phyloP scores from a whole-genome alignment of 192 early-diverging fungal genomes.

The Backusella mclennaniae region DNA sequence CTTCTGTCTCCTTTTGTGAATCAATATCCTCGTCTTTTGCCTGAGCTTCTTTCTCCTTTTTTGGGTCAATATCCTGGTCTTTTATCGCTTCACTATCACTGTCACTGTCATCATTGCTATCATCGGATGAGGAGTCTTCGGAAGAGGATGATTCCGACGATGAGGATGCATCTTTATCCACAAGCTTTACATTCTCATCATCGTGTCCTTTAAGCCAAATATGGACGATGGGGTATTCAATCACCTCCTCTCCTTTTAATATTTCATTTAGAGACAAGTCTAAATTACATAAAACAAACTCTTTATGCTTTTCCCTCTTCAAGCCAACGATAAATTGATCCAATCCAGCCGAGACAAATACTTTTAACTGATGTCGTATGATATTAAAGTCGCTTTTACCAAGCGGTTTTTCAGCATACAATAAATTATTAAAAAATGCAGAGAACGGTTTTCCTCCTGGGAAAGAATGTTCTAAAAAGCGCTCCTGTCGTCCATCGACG shows the following conservation, averaged over 20 bases:
- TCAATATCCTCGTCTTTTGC: not conserved
- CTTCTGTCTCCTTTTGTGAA: not conserved
- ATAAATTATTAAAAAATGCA: slow-evolving; percentile 23
- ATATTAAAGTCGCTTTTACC: slow-evolving; percentile 16
- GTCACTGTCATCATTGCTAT: not conserved
- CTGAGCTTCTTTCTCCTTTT: not conserved
- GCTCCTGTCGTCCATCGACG: slow-evolving; percentile 8
- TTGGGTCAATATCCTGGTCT: not conserved
- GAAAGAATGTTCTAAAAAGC: slow-evolving; percentile 29
- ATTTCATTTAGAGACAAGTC: slow-evolving; percentile 16
- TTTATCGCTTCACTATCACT: not conserved
- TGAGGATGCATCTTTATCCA: not conserved
- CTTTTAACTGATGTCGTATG: slow-evolving; percentile 22
- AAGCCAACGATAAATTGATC: slow-evolving; percentile 26
- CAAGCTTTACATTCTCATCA: not conserved
- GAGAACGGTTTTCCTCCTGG: slow-evolving; percentile 19
- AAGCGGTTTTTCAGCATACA: slow-evolving; percentile 17
- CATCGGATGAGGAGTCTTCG: not conserved
- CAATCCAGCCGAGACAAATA: slow-evolving; percentile 19
- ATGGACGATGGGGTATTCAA: slow-evolving; percentile 36
- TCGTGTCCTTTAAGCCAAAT: slow-evolving; percentile 24
- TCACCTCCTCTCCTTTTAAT: slow-evolving; percentile 23
- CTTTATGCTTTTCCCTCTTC: slow-evolving; percentile 23
- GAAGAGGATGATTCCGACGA: not conserved
- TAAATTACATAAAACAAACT: slow-evolving; percentile 11